Evolutionary conservation across 2,329 filamentous ascomycete genomes (phyloP).

Genomic region (Thielaviopsis punctulata): DNA sequence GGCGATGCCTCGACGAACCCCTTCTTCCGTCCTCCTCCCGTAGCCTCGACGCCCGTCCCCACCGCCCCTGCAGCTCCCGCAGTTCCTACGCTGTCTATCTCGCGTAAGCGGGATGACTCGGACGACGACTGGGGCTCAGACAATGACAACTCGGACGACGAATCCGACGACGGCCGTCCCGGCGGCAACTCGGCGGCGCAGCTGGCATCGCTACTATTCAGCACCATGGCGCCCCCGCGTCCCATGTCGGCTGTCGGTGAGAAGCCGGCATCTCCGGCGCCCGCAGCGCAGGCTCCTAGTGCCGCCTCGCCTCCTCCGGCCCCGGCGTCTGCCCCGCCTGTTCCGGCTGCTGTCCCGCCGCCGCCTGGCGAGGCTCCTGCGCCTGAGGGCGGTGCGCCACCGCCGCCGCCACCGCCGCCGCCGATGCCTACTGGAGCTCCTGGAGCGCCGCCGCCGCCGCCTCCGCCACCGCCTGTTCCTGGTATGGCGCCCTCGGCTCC

Average conservation of each 20-base stretch:
- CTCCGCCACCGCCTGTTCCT: slow-evolving; percentile 17
- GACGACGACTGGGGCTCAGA: slow-evolving; percentile 79
- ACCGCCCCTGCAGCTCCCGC: slow-evolving; percentile 28
- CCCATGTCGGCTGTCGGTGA: slow-evolving; percentile 71
- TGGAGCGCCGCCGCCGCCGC: slow-evolving; percentile 18
- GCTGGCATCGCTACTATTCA: slow-evolving; percentile 85
- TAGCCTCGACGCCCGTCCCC: slow-evolving; percentile 20
- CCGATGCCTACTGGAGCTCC: slow-evolving; percentile 20
- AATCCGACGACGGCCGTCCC: slow-evolving; percentile 61
- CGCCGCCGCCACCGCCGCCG: slow-evolving; percentile 21
- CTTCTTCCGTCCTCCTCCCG: slow-evolving; percentile 43
- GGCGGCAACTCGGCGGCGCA: slow-evolving; percentile 76
- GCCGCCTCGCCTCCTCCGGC: slow-evolving; percentile 24
- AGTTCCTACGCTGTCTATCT: slow-evolving; percentile 28
- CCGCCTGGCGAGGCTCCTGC: slow-evolving; percentile 14
- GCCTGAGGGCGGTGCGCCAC: slow-evolving; percentile 17
- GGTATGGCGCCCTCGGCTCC: slow-evolving; percentile 19
- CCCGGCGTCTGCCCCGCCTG: slow-evolving; percentile 21
- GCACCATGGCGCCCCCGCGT: slow-evolving; percentile 86
- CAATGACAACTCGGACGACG: slow-evolving; percentile 44
- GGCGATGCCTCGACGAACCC: slow-evolving; percentile 70
- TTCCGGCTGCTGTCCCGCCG: slow-evolving; percentile 18
- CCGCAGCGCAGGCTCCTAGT: slow-evolving; percentile 19
- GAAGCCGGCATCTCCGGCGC: slow-evolving; percentile 31
- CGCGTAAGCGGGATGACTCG: slow-evolving; percentile 47